Percentiles rank a stretch among this genome's conserved stretches.
phyloP scores from a whole-genome alignment of 768 basidiomycete genomes.

The Boletus insuetus region DNA sequence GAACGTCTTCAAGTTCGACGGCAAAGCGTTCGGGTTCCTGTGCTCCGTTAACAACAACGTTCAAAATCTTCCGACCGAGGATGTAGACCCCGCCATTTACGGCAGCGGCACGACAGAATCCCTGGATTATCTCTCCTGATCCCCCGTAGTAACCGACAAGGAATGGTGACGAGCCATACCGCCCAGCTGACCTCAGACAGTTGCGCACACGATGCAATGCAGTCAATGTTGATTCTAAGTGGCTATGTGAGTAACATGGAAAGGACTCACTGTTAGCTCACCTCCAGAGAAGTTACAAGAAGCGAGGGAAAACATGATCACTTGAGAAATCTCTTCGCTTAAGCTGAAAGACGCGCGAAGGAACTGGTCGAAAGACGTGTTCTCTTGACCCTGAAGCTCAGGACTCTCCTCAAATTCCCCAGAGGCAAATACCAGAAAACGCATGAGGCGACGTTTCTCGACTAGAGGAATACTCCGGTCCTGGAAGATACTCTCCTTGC shows the following conservation, averaged over 20 bases:
- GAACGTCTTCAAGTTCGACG: slow-evolving; percentile 56
- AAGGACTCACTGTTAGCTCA: slow-evolving; percentile 28
- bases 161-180: slow-evolving; percentile 87
- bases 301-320: slow-evolving; percentile 77
- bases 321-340: slow-evolving; percentile 50
- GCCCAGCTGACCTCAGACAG: slow-evolving; percentile 76
- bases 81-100: slow-evolving; percentile 77
- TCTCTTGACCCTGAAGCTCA: slow-evolving; percentile 56
- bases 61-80: slow-evolving; percentile 45
- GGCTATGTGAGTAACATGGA: slow-evolving; percentile 1
- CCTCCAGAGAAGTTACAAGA: slow-evolving; percentile 61
- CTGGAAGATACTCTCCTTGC: slow-evolving; percentile 93
- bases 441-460: slow-evolving; percentile 90
- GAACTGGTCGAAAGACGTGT: slow-evolving; percentile 59
- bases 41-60: slow-evolving; percentile 30
- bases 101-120: slow-evolving; percentile 84
- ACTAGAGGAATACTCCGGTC: slow-evolving; percentile 69
- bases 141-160: slow-evolving; percentile 96
- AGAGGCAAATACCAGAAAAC: slow-evolving; percentile 80
- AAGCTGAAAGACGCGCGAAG: slow-evolving; percentile 65
- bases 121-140: slow-evolving; percentile 88
- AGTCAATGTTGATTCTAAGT: slow-evolving; percentile 60
- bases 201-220: slow-evolving; percentile 67
- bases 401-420: slow-evolving; percentile 66
- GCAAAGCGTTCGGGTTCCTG: slow-evolving; percentile 33